phyloP scores from a whole-genome alignment of 495 filamentous ascomycete species.

The Penicillium herquei region DNA sequence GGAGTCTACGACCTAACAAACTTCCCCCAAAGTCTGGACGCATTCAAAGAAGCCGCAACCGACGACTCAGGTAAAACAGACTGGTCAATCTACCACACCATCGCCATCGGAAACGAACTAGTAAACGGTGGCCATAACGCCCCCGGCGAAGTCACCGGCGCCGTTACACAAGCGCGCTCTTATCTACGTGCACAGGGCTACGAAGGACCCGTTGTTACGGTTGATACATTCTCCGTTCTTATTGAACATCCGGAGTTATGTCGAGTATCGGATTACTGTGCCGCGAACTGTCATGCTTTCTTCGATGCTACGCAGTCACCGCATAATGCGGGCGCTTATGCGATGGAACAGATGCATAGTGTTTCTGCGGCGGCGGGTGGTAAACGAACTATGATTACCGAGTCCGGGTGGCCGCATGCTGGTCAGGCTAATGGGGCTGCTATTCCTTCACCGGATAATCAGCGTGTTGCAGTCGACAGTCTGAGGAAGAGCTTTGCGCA shows the following conservation, averaged over 20 bases:
- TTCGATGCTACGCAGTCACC: slow-evolving; percentile 65
- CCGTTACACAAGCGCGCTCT: slow-evolving; percentile 54
- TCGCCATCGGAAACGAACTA: slow-evolving; percentile 79
- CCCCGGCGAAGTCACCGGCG: slow-evolving; percentile 49
- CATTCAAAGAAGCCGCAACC: slow-evolving; percentile 53
- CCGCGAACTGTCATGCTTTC: slow-evolving; percentile 81
- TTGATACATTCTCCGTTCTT: slow-evolving; percentile 72
- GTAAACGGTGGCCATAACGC: slow-evolving; percentile 62
- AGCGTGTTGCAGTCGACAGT: slow-evolving; percentile 61
- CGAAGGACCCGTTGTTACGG: slow-evolving; percentile 69
- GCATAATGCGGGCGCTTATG: slow-evolving; percentile 61
- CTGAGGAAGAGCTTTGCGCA: slow-evolving; percentile 52
- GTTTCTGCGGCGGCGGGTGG: slow-evolving; percentile 51
- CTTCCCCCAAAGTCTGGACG: slow-evolving; percentile 51
- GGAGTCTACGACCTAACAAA: slow-evolving; percentile 66
- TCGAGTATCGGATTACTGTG: slow-evolving; percentile 70
- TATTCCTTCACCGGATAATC: slow-evolving; percentile 61
- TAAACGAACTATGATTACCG: slow-evolving; percentile 63
- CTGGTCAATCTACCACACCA: slow-evolving; percentile 65
- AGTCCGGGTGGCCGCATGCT: slow-evolving; percentile 78
- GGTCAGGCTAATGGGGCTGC: slow-evolving; percentile 64
- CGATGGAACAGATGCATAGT: slow-evolving; percentile 47
- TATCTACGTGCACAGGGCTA: slow-evolving; percentile 64
- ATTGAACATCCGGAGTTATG: slow-evolving; percentile 68
- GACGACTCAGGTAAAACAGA: slow-evolving; percentile 33